Base-by-base conservation (phyloP, 345 rosid genomes). In the Geranium rotundifolium region DNA sequence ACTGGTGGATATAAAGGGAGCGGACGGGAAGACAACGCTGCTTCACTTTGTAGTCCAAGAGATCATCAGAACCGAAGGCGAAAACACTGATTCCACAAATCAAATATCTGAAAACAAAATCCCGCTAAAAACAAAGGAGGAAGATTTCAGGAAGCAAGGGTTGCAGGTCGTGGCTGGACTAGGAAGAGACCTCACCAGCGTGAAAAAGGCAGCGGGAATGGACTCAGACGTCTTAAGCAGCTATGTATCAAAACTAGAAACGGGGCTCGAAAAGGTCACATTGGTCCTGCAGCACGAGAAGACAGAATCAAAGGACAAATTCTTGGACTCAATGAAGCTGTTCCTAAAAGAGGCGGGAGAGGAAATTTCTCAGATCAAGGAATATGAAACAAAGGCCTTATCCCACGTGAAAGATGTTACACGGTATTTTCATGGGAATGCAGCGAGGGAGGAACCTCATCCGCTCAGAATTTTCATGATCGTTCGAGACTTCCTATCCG, bases 11-110 rank as follows among this genome's bases (percentile, higher is more conserved):
- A 77, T 93, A 71, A 89, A 93, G 78, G 97, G 96, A 61, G 80
- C 91, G 2, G 99, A 93, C 59, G 99, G 99, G 61, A 89, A 93
- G 74, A 93, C 99, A 61, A 89, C 99, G 34, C 82, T 89, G 70
- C 97, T 92, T 34, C 99, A 92, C 69, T 92, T 92, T 70, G 99
- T 92, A 57, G 99, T 92, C 74, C 99, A 92, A 78, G 99, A 89
- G 80, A 89, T 93, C 75, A 87, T 89, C 64, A 81, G 82, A 79
- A 76, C 97, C 0, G 97, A 93, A 75, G 89, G 85, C 52, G 70
- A 75, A 34, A 63, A 34, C 27, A 65, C 81, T 46, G 67, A 72
- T 73, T 63, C 78, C 56, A 68, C 70, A 59, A 67, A 74, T 0
- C 85, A 69, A 69, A 80, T 72, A 65, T 55, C 59, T 67, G 79